Evolutionary conservation across 2,329 filamentous ascomycete genomes (phyloP), one percentile per base, ranked within the genome.

Genomic region (Scopulariopsis brevicaulis): DNA sequence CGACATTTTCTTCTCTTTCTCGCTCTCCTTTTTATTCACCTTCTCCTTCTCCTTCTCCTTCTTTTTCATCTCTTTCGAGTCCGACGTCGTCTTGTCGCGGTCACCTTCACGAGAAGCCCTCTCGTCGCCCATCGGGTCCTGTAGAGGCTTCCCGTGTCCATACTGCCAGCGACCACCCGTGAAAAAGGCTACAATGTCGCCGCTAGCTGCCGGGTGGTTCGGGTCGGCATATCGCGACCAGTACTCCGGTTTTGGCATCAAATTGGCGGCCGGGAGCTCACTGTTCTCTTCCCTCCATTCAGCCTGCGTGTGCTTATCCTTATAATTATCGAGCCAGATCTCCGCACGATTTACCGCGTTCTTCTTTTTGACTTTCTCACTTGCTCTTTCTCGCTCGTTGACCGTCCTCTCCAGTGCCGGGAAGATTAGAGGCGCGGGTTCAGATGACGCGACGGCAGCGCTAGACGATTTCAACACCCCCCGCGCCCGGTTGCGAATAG

Each of bases 341-440:
- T 62, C 63, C 14, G 60, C 60, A 20, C 65, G 56, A 25, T 63
- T 60, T 4, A 63, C 20, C 7, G 53, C 52, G n/a, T 59, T 58
- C 50, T 53, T 56, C 34, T 56, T 56, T 32, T 58, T 58, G 35
- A n/a, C 3, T n/a, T n/a, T n/a, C n/a, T n/a, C n/a, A n/a, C n/a
- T n/a, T n/a, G n/a, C n/a, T n/a, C n/a, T n/a, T n/a, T n/a, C n/a
- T n/a, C n/a, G n/a, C 5, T 15, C 18, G 20, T 20, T 10, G 8
- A 7, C 43, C 15, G 18, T 18, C 15, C 60, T 59, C 43, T 79
- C 73, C 1, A 78, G 66, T 3, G 65, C 67, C 0, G 78, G 78
- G 56, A 76, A 81, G 6, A 79, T 63, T 4, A 82, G 67, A 0
- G 77, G 74, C 2, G 79, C 79, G 1, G 73, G 67, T 53, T 79